A percentile compares a stretch with the other conserved stretches of the same genome.
Conservation (phyloP, 1,284 basidiomycete genomes). For the Pulchroboletus neoregius region DNA sequence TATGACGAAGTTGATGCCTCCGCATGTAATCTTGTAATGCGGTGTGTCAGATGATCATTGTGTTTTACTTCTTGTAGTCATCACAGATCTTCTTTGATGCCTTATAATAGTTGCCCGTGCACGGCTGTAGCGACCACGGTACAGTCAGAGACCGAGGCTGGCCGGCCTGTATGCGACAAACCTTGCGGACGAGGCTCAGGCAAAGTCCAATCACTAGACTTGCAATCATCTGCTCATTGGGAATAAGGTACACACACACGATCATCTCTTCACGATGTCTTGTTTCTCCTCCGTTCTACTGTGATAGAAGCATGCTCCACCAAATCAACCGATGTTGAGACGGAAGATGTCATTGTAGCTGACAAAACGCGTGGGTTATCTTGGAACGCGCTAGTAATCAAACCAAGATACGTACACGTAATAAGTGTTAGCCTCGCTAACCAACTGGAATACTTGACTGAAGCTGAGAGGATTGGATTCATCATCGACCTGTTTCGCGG, state of each 20-base stretch:
- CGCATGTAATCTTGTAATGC: not conserved
- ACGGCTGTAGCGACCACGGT: not conserved
- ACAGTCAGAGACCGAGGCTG: not conserved
- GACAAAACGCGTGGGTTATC: constrained; percentile 5
- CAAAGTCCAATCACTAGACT: not conserved
- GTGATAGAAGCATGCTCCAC: not conserved
- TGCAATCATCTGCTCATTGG: constrained; percentile 12
- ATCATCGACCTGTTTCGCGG: constrained; percentile 68
- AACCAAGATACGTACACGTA: constrained; percentile 65
- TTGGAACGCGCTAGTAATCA: not conserved
- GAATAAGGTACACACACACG: constrained; percentile 16
- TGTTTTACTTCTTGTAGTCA: constrained; percentile 4
- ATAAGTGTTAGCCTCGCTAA: constrained; percentile 74
- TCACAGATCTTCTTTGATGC: not conserved
- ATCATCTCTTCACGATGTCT: constrained; percentile 3
- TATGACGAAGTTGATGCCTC: no score
- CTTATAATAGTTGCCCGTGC: not conserved
- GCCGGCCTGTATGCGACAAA: not conserved
- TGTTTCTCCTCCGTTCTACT: constrained; percentile 3
- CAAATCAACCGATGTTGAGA: constrained; percentile 58
- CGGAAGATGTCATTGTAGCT: constrained; percentile 90
- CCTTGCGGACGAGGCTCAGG: not conserved
- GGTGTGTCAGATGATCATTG: not conserved
- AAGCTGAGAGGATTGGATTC: constrained; percentile 79
- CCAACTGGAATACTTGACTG: constrained; percentile 89